phyloP scores from a whole-genome alignment of 306 rosid species.

The Lathyrus tuberosus region DNA sequence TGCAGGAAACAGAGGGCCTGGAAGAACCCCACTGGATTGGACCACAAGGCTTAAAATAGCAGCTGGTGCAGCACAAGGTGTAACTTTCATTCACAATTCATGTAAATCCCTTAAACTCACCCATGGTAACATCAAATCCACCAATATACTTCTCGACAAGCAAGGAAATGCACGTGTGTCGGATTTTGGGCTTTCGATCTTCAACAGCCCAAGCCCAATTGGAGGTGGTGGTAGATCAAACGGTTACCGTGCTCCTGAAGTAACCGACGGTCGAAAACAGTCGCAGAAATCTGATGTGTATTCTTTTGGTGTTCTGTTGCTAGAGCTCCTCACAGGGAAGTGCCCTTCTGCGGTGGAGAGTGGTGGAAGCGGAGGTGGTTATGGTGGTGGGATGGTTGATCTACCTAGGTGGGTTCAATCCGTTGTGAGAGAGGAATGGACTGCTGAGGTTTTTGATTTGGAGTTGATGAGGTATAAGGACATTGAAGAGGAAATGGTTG shows the following conservation, averaged over 20 bases:
- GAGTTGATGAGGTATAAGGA: constrained; percentile 97
- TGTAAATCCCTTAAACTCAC: constrained; percentile 63
- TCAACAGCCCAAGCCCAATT: constrained; percentile 46
- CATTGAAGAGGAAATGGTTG: constrained; percentile 98
- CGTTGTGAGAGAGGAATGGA: constrained; percentile 97
- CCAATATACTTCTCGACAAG: constrained; percentile 76
- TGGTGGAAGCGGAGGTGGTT: constrained; percentile 56
- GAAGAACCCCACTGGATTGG: constrained; percentile 94
- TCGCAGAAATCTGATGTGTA: constrained; percentile 77
- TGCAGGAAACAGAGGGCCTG: constrained; percentile 93
- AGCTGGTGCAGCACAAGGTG: constrained; percentile 78
- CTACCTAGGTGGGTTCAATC: constrained; percentile 97
- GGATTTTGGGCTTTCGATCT: constrained; percentile 76
- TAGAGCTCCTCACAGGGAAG: constrained; percentile 89
- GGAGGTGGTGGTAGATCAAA: constrained; percentile 52
- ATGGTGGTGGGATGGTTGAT: constrained; percentile 57
- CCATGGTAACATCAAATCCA: constrained; percentile 91
- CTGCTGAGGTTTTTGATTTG: constrained; percentile 96
- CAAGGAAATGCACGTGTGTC: constrained; percentile 75
- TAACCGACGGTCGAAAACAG: constrained; percentile 64
- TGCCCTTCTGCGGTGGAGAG: constrained; percentile 69
- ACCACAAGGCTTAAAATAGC: constrained; percentile 89
- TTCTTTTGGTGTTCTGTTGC: constrained; percentile 81
- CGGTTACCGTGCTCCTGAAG: constrained; percentile 91
- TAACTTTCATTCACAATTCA: constrained; percentile 76